Evolutionary conservation across 208 protist species (phyloP).

Genomic region (Wallacemonas sp.): DNA sequence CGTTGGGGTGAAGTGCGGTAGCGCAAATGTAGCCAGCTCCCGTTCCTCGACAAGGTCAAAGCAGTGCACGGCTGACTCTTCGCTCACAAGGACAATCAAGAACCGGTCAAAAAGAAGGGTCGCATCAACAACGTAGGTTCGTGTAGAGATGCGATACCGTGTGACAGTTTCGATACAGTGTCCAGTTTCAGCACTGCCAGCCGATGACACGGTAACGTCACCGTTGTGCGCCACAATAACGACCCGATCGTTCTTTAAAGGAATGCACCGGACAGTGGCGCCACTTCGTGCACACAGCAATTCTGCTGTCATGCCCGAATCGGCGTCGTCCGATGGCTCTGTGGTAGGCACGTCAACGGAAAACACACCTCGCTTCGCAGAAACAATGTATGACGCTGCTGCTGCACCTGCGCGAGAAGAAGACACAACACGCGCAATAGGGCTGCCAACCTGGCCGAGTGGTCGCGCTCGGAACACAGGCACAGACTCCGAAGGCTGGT

Average conservation of each 20-base stretch:
- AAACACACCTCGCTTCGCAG: neutral
- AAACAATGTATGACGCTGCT: neutral
- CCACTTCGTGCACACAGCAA: neutral
- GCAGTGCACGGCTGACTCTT: neutral
- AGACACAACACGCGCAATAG: neutral
- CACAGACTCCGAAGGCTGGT: neutral
- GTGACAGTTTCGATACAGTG: too few relatives aligned
- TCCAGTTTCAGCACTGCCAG: neutral
- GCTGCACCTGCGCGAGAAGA: neutral
- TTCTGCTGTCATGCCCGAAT: too few relatives aligned
- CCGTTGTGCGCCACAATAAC: neutral
- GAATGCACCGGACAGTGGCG: neutral
- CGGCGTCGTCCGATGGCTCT: too few relatives aligned
- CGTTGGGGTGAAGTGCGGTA: neutral
- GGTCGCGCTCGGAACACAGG: too few relatives aligned
- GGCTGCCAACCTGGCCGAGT: neutral
- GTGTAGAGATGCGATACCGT: neutral
- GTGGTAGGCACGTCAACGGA: neutral
- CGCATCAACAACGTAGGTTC: constrained; percentile 12
- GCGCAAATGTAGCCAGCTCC: neutral
- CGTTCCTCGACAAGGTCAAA: neutral
- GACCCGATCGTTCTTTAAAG: neutral
- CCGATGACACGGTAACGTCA: neutral
- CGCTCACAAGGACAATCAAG: neutral
- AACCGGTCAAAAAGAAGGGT: constrained; percentile 13